These are phyloP conservation scores for Neurospora sp. DNA, from an alignment of 495 filamentous ascomycete genomes.

Conservation along the genomic window DNA sequence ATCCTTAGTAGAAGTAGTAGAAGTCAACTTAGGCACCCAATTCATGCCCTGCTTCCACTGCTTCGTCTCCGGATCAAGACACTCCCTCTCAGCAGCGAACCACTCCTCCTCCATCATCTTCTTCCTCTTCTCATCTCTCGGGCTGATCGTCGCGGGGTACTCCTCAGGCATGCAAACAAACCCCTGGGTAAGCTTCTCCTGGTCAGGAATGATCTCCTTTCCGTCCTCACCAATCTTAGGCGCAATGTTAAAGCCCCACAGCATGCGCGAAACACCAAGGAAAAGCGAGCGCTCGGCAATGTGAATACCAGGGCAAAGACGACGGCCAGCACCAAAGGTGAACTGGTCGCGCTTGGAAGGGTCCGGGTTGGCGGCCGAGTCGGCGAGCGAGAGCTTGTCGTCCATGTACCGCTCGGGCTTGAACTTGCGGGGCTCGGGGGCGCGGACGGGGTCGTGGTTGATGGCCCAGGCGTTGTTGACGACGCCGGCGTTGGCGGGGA, in stretches of 20 bases:
- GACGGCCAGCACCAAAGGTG: slow-evolving; percentile 48
- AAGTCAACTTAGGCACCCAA: background rate
- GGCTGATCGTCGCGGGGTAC: slow-evolving; percentile 26
- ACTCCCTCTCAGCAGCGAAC: slow-evolving; percentile 22
- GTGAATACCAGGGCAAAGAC: slow-evolving; percentile 49
- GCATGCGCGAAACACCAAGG: slow-evolving; percentile 36
- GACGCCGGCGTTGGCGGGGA: slow-evolving; percentile 39
- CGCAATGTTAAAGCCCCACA: slow-evolving; percentile 45
- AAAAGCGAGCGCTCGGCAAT: slow-evolving; percentile 49
- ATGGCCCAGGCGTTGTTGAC: slow-evolving; percentile 42
- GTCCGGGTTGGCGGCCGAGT: slow-evolving; percentile 26
- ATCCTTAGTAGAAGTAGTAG: background rate
- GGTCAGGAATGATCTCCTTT: slow-evolving; percentile 27
- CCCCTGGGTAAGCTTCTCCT: slow-evolving; percentile 31
- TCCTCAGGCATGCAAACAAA: slow-evolving; percentile 35
- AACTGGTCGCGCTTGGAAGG: slow-evolving; percentile 32
- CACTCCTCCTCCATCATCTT: slow-evolving; percentile 25
- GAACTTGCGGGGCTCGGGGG: slow-evolving; percentile 29
- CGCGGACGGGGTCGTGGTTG: slow-evolving; percentile 24
- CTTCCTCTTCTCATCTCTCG: slow-evolving; percentile 16
- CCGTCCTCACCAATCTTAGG: slow-evolving; percentile 23
- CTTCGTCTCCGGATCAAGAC: slow-evolving; percentile 22
- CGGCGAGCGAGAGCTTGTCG: slow-evolving; percentile 17
- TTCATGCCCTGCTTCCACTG: slow-evolving; percentile 16
- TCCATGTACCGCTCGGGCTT: slow-evolving; percentile 22